phyloP scores from a whole-genome alignment of 163 green algal species.

The Scenedesmus sp. region DNA sequence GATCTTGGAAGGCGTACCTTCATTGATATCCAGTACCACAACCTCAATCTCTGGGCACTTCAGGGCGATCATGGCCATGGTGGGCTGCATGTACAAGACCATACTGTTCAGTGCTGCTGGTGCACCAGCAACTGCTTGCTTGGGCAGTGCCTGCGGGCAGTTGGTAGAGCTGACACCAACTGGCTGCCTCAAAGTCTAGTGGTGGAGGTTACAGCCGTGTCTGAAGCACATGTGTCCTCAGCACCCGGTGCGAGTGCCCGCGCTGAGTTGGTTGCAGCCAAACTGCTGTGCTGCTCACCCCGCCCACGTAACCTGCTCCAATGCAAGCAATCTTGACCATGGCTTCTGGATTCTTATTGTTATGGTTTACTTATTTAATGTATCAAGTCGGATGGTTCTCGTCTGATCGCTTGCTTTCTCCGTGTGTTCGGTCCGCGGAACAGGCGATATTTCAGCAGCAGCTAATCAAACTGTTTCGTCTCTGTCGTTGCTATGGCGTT shows the following conservation, averaged over 20 bases:
- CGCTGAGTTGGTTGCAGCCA: background rate
- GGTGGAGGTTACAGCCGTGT: background rate
- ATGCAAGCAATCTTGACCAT: constrained; percentile 91
- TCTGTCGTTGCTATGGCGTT: no score
- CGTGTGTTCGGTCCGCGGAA: background rate
- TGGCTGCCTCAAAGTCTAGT: background rate
- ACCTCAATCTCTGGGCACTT: constrained; percentile 98
- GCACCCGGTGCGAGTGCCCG: background rate
- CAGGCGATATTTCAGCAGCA: background rate
- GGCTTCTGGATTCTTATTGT: background rate
- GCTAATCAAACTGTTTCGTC: background rate
- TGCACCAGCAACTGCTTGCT: background rate
- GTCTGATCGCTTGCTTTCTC: background rate
- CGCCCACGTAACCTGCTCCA: constrained; percentile 95
- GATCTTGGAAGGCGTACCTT: constrained; percentile 12
- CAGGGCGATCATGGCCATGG: constrained; percentile 97
- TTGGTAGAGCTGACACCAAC: background rate
- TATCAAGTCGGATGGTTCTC: background rate
- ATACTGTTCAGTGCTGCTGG: background rate
- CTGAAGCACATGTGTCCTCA: background rate
- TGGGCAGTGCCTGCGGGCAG: background rate
- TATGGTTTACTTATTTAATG: background rate
- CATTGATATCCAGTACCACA: constrained; percentile 94
- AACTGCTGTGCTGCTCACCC: constrained; percentile 47
- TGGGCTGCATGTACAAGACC: constrained; percentile 65